A percentile compares a stretch with the other conserved stretches of the same genome.
phyloP scores from a whole-genome alignment of 345 rosid genomes.

The Populus alba region DNA sequence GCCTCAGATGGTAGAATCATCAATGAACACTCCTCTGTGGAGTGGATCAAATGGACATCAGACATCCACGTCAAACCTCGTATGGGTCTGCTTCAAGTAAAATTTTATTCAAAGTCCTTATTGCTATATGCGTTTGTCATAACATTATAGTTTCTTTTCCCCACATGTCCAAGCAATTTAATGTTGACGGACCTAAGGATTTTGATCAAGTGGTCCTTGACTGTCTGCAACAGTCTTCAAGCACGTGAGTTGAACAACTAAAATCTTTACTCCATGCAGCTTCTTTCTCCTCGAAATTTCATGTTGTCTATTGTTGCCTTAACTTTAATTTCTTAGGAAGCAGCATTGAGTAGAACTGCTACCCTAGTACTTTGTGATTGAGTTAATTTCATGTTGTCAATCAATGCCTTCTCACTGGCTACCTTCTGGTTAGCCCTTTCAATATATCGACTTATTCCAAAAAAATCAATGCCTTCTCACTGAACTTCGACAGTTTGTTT shows the following conservation, averaged over 20 bases:
- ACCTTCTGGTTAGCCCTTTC: too few relatives aligned
- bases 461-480: too few relatives aligned
- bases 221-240: slow-evolving; percentile 66
- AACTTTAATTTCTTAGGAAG: background rate
- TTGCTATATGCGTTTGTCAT: background rate
- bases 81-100: slow-evolving; percentile 21
- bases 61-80: slow-evolving; percentile 45
- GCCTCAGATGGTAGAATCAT: slow-evolving; percentile 39
- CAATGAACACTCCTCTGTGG: slow-evolving; percentile 36
- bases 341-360: too few relatives aligned
- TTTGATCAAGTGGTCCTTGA: slow-evolving; percentile 74
- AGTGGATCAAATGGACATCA: slow-evolving; percentile 37
- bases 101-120: background rate
- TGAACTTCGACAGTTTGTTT: too few relatives aligned
- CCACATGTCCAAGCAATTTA: slow-evolving; percentile 48
- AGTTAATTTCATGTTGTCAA: too few relatives aligned
- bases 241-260: slow-evolving; percentile 52
- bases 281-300: background rate
- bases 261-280: background rate
- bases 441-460: too few relatives aligned
- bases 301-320: background rate
- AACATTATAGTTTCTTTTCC: slow-evolving; percentile 1
- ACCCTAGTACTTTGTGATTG: too few relatives aligned
- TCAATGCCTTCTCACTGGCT: too few relatives aligned
- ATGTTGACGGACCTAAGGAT: slow-evolving; percentile 59